Conservation (phyloP, 2,329 filamentous ascomycete species). For the Pleochaeta shiraiana region DNA sequence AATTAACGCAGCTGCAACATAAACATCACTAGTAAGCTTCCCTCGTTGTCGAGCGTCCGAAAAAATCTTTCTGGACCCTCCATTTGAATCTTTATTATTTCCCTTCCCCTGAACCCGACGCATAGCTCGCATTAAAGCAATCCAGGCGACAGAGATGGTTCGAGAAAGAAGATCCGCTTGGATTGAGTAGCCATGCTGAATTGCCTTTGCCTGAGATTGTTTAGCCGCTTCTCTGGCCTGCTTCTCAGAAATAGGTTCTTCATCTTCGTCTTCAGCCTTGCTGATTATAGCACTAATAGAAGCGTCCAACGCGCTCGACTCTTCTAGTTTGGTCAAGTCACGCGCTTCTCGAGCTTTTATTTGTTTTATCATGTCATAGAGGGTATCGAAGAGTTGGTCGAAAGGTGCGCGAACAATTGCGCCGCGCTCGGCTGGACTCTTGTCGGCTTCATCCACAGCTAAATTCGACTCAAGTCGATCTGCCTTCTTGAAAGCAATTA, state of each 20-base stretch:
- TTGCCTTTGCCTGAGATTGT: slow-evolving; percentile 35
- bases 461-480: slow-evolving; percentile 69
- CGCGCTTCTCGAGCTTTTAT: slow-evolving; percentile 38
- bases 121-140: slow-evolving; percentile 82
- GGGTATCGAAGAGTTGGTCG: slow-evolving; percentile 57
- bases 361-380: slow-evolving; percentile 73
- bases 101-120: slow-evolving; percentile 79
- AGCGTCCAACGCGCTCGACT: slow-evolving; percentile 21
- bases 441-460: slow-evolving; percentile 54
- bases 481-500: slow-evolving; percentile 74
- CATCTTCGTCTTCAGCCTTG: slow-evolving; percentile 29
- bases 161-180: slow-evolving; percentile 60
- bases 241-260: slow-evolving; percentile 19
- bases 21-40: slow-evolving; percentile 81
- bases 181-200: slow-evolving; percentile 43
- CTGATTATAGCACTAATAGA: slow-evolving; percentile 21
- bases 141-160: slow-evolving; percentile 86
- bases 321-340: slow-evolving; percentile 34
- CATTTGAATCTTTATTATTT: slow-evolving; percentile 22
- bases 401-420: slow-evolving; percentile 54
- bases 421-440: slow-evolving; percentile 38
- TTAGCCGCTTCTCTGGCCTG: slow-evolving; percentile 25
- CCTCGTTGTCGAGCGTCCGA: slow-evolving; percentile 72
- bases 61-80: slow-evolving; percentile 70
- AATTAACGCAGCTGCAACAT: slow-evolving; percentile 78